Evolutionary conservation across 306 rosid genomes (phyloP), one percentile per base, ranked within the genome.

Genomic region (Ziziphus jujuba): DNA sequence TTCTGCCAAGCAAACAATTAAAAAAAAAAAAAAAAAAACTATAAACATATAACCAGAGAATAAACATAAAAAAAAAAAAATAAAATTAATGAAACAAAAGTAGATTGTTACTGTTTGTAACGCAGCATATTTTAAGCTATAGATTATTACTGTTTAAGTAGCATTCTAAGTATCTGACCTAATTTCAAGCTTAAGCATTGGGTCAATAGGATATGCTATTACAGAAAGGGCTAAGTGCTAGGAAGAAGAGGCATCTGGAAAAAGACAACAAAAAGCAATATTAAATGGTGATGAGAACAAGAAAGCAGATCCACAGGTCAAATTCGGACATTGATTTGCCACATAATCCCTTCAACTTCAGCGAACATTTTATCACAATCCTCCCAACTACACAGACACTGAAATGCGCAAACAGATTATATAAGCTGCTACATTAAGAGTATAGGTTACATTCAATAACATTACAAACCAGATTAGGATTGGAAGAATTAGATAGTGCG

Each of bases 351-450:
- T 80, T 95, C 99, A 69, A 95, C 99, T 78, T 95, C 99, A 38
- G 82, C 66, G 69, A 95, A 90, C 87, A 87, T 90, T 72, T 87
- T 78, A 61, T 90, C 99, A 43, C 99, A 96, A 63, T 85, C 97
- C 82, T 90, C 99, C 99, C 99, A 95, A 71, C 88, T 79, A 82
- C 99, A 95, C 54, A 95, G 91, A 69, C 99, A 90, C 99, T 95
- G 80, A 47, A 65, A 58, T 45, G 35, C 7, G 53, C 16, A 20
- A 70, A 28, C 8, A n/a, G 5, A 43, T 53, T 14, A 24, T 20
- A 50, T 66, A 45, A 67, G 40, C 14, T 17, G 2, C 20, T 49
- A 49, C 20, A 49, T 49, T 17, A 49, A 49, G 16, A 49, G 7
- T 12, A 15, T 15, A 15, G n/a, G 54, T 19, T 17, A n/a, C 54